Base-by-base conservation (phyloP, 2,329 filamentous ascomycete genomes). In the Fusarium tricinctum region DNA sequence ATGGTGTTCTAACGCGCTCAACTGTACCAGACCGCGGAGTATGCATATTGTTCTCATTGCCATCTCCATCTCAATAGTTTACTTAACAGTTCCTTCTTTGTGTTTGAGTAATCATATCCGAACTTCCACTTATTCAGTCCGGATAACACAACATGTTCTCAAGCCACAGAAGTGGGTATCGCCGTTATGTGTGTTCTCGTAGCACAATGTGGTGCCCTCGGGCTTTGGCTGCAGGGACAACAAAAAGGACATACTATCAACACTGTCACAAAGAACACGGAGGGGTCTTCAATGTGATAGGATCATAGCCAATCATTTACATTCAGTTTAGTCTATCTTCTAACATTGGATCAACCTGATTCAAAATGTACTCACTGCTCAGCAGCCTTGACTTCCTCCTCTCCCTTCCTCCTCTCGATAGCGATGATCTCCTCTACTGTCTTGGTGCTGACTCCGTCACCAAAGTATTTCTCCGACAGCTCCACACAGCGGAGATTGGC, bases 401-500 rank as follows among this genome's bases (percentile, higher is more conserved):
- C 73, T 7, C 72, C 72, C 66, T 74, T 74, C 45, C 62, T 69
- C 56, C 68, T 65, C 55, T 74, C 73, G 35, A 68, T 65, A 5
- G 73, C 73, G 26, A 74, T 74, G 45, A 74, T 74, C 58, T 74
- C 71, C 48, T 62, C 71, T 1, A 74, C 73, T 2, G 71, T 70
- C 60, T 73, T 74, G 28, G 71, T 67, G 59, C 69, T 71, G 6
- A 67, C 62, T 1, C 72, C 72, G 14, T 70, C 63, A 5, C 72
- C 73, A 63, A 74, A 74, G 48, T 73, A 74, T 56, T 57, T 68
- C 45, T 74, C 73, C 4, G 73, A 68, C 23, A 74, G 35, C 58
- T 74, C 73, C 20, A 75, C 68, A 28, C 73, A 75, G 13, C 73
- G 72, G n/a, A 74, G 62, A 54, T 75, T 75, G 32, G 73, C 73